These are phyloP conservation scores for Exophiala calicioides DNA, from an alignment of 2,329 filamentous ascomycete genomes.

Conservation along the genomic window DNA sequence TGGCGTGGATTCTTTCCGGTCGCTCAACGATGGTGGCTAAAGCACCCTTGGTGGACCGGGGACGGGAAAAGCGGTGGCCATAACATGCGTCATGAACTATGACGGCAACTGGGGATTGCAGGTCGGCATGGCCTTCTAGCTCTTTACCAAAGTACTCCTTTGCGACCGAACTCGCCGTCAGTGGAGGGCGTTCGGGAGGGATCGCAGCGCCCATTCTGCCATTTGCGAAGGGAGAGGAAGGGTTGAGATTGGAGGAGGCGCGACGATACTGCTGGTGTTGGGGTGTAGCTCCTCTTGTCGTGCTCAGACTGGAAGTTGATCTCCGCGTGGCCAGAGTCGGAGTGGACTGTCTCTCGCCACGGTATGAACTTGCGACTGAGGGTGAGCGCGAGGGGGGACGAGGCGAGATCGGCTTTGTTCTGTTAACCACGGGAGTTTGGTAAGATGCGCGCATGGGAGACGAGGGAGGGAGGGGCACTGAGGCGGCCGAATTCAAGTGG, in stretches of 20 bases:
- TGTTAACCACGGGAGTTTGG: slow-evolving; percentile 14
- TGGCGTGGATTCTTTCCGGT: slow-evolving; percentile 85
- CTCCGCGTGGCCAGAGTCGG: slow-evolving; percentile 20
- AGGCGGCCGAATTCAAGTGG: slow-evolving; percentile 12
- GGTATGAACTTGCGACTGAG: slow-evolving; percentile 28
- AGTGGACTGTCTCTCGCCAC: slow-evolving; percentile 25
- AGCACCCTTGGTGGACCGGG: slow-evolving; percentile 69
- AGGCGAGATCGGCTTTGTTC: slow-evolving; percentile 21
- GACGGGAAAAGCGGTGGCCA: slow-evolving; percentile 85
- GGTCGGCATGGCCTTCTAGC: slow-evolving; percentile 61
- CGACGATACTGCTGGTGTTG: slow-evolving; percentile 36
- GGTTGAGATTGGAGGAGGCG: slow-evolving; percentile 40
- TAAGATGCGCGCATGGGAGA: slow-evolving; percentile 24
- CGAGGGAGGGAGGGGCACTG: slow-evolving; percentile 21
- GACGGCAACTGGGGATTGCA: slow-evolving; percentile 67
- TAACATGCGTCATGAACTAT: slow-evolving; percentile 93
- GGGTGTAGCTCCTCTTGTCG: slow-evolving; percentile 24
- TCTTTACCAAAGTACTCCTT: slow-evolving; percentile 70
- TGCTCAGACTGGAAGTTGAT: slow-evolving; percentile 28
- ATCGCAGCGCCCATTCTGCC: slow-evolving; percentile 40
- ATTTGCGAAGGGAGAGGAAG: slow-evolving; percentile 45
- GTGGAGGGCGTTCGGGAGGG: slow-evolving; percentile 37
- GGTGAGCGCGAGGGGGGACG: slow-evolving; percentile 26
- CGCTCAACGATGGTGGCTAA: slow-evolving; percentile 86
- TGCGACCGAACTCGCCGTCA: slow-evolving; percentile 62